Evolutionary conservation across 805 yeast genomes (phyloP).

Genomic region (Cyberlindnera mycetangii): DNA sequence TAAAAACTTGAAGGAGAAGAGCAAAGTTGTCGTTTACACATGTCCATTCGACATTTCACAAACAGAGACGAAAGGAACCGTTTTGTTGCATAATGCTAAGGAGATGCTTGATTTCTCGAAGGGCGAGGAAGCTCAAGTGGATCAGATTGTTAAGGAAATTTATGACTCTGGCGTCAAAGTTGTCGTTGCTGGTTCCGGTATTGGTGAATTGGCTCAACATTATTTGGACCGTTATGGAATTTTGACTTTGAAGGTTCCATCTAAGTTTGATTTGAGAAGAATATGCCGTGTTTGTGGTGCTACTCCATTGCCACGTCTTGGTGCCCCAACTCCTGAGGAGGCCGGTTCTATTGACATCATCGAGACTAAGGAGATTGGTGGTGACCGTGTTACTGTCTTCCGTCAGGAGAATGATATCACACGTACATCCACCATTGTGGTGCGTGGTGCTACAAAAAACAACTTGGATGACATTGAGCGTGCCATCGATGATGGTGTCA

Average conservation of each 20-base stretch:
- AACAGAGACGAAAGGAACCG: conserved; percentile 99
- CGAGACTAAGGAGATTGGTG: conserved; percentile 93
- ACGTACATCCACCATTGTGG: conserved; percentile 86
- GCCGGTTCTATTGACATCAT: conserved; percentile 85
- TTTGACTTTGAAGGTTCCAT: conserved; percentile 83
- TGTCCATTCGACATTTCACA: conserved; percentile 93
- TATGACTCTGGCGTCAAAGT: conserved; percentile 82
- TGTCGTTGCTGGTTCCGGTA: conserved; percentile 89
- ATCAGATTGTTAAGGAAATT: conserved; percentile 77
- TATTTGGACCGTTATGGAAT: conserved; percentile 85
- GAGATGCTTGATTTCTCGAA: conserved; percentile 95
- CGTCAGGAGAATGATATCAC: conserved; percentile 66
- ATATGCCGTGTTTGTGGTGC: conserved; percentile 96
- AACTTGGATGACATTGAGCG: conserved; percentile 92
- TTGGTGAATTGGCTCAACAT: conserved; percentile 92
- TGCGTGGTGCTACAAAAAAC: conserved; percentile 96
- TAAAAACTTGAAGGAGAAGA: conserved; percentile 55
- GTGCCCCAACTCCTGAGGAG: conserved; percentile 94
- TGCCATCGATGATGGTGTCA: conserved; percentile 95
- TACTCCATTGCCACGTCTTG: conserved; percentile 88
- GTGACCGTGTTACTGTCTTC: conserved; percentile 93
- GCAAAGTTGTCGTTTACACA: conserved; percentile 90
- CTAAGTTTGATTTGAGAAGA: conserved; percentile 92
- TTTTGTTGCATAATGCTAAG: conserved; percentile 88
- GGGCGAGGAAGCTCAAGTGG: conserved; percentile 95